phyloP scores from a whole-genome alignment of 1,284 basidiomycete species.

The Tylopilus orsonianus region DNA sequence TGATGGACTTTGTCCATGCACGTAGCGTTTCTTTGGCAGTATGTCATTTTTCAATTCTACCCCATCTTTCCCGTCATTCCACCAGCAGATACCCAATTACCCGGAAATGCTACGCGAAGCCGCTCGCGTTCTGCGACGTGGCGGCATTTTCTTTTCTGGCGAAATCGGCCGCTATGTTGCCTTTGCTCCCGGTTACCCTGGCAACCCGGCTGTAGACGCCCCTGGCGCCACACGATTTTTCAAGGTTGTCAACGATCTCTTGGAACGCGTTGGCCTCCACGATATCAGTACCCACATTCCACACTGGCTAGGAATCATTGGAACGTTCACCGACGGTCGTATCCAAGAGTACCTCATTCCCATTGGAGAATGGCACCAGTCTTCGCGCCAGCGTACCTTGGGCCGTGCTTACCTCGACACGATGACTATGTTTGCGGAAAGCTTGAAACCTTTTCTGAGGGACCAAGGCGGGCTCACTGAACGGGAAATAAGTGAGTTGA shows the following conservation, averaged over 20 bases:
- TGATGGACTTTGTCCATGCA: conserved; percentile 65
- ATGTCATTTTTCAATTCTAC: conserved; percentile 30
- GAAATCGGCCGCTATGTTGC: conserved; percentile 53
- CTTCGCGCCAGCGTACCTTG: conserved; percentile 32
- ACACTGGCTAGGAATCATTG: conserved; percentile 35
- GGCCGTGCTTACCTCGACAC: conserved; percentile 42
- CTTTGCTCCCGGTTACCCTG: conserved; percentile 39
- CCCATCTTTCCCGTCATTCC: conserved; percentile 17
- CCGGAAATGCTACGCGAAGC: conserved; percentile 51
- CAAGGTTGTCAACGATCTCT: conserved; percentile 40
- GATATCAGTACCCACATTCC: conserved; percentile 39
- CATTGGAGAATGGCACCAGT: conserved; percentile 47
- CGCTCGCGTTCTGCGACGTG: conserved; percentile 57
- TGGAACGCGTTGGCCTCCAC: conserved; percentile 35
- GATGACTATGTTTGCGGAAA: conserved; percentile 35
- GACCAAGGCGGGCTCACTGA: conserved; percentile 36
- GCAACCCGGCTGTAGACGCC: conserved; percentile 36
- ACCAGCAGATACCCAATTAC: conserved; percentile 49
- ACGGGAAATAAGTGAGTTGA: conserved; percentile 37
- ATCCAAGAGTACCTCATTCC: conserved; percentile 40
- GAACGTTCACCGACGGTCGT: conserved; percentile 41
- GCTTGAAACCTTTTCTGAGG: conserved; percentile 41
- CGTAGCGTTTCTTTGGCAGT: conserved; percentile 59
- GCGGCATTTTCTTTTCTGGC: conserved; percentile 62
- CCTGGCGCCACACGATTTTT: conserved; percentile 47